Evolutionary conservation across 257 asterid genomes (phyloP), one percentile per base, ranked within the genome.

Genomic region (Euphrasia confusa): DNA sequence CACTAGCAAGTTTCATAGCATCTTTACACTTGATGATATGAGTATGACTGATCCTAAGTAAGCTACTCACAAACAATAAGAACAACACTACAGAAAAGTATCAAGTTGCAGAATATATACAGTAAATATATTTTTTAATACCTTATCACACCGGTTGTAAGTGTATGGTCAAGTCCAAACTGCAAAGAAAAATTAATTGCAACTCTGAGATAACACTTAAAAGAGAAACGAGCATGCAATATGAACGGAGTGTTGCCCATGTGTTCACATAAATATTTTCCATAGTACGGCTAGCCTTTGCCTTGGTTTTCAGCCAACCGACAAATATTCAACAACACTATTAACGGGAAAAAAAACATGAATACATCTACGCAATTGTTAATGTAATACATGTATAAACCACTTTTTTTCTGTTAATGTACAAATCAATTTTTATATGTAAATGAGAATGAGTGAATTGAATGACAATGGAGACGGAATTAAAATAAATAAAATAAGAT

Each of bases 121-220:
- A n/a, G n/a, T 60, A 60, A 63, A 68, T 57, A 49, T 42, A 53
- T 66, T 45, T 45, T n/a, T 42, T 50, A 13, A 47, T 80, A 93
- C 99, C 99, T 93, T 85, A 93, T 93, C 66, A 93, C 99, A 66
- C 99, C 99, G 40, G 99, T 93, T 55, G 99, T 93, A 63, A 93
- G 97, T 3, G 99, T 89, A 68, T 93, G 99, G 72, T 93, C 97
- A 72, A 93, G 97, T 69, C 99, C 99, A 83, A 89, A 93, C 99
- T 89, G 95, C 79, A 73, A 63, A 71, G 47, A 44, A 53, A 50
- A 54, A 57, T 18, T 56, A 44, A 74, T 58, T 40, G 8, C 61
- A 54, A 67, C 58, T 55, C 37, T 65, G 17, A 68, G 27, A 37
- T 56, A 15, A 21, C 24, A 21, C 24, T 62, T 77, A 58, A 80